Conservation (phyloP, 768 basidiomycete genomes). For the Lactifluus hygrophoroides region DNA sequence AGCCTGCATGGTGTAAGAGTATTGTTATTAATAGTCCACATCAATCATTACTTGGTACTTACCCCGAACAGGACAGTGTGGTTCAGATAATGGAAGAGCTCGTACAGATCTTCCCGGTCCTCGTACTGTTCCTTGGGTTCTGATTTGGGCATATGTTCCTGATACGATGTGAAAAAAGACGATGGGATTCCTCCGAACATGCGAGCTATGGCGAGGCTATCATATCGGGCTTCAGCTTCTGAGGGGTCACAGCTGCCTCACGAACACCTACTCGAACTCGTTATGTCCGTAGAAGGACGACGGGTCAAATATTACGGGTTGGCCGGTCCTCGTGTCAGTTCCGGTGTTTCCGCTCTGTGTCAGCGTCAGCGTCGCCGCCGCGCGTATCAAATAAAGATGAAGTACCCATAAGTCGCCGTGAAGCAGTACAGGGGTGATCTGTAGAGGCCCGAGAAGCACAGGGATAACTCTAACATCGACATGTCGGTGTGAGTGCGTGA, state of each 20-base stretch:
- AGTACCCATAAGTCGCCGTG: constrained; percentile 80
- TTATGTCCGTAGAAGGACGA: constrained; percentile 75
- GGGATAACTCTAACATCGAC: constrained; percentile 56
- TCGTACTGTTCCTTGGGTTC: constrained; percentile 58
- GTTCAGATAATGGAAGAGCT: constrained; percentile 76
- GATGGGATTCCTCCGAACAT: constrained; percentile 71
- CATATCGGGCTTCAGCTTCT: neutral
- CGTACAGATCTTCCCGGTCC: constrained; percentile 59
- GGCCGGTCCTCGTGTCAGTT: constrained; percentile 39
- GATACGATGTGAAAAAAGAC: constrained; percentile 58
- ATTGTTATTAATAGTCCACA: neutral
- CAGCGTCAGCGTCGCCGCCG: neutral
- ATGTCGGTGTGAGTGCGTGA: neutral
- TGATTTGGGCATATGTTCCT: constrained; percentile 51
- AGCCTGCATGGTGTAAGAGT: constrained; percentile 24
- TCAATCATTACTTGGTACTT: constrained; percentile 26
- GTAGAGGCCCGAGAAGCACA: constrained; percentile 48
- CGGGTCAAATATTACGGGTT: constrained; percentile 70
- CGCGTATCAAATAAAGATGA: constrained; percentile 21
- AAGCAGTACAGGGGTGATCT: constrained; percentile 56
- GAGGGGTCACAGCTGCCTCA: neutral
- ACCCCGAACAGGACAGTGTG: constrained; percentile 76
- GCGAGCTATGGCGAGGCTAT: constrained; percentile 64
- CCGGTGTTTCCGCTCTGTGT: constrained; percentile 67
- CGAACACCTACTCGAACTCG: constrained; percentile 60